phyloP scores from a whole-genome alignment of 2,329 filamentous ascomycete species.

The Diaporthe velutina region DNA sequence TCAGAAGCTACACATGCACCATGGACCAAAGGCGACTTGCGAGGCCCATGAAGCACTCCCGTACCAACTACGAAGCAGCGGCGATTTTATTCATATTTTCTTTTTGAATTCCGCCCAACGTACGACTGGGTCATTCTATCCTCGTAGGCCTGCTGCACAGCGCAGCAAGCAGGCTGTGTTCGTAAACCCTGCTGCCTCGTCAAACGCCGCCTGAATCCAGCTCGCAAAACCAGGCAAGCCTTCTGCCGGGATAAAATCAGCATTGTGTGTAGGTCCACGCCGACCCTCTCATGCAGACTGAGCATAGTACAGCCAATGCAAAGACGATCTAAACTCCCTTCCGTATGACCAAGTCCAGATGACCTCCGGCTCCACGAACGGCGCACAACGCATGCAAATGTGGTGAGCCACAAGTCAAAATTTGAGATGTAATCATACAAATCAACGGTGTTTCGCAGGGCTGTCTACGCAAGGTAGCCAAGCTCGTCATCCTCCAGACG shows the following conservation, averaged over 20 bases:
- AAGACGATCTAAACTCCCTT: slow-evolving; percentile 31
- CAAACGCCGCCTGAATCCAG: slow-evolving; percentile 5
- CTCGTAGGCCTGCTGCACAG: slow-evolving; percentile 21
- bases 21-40: neutral
- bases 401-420: slow-evolving; percentile 10
- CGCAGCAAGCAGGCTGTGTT: slow-evolving; percentile 17
- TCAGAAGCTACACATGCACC: neutral
- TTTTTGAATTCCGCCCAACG: slow-evolving; percentile 31
- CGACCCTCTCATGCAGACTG: slow-evolving; percentile 5
- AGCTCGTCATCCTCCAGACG: slow-evolving; percentile 94
- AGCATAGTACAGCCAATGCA: slow-evolving; percentile 26
- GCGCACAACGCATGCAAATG: slow-evolving; percentile 19
- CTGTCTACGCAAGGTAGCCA: slow-evolving; percentile 85
- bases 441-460: slow-evolving; percentile 2
- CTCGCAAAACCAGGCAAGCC: neutral
- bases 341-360: slow-evolving; percentile 1
- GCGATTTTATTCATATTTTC: neutral
- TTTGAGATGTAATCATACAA: slow-evolving; percentile 30
- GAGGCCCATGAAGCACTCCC: neutral
- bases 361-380: slow-evolving; percentile 8
- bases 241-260: slow-evolving; percentile 8
- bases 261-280: neutral
- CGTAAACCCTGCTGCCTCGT: neutral
- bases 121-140: slow-evolving; percentile 35
- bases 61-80: neutral